Evolutionary conservation across 2,329 filamentous ascomycete species (phyloP).

Genomic region (Macrophomina pseudophaseolina): DNA sequence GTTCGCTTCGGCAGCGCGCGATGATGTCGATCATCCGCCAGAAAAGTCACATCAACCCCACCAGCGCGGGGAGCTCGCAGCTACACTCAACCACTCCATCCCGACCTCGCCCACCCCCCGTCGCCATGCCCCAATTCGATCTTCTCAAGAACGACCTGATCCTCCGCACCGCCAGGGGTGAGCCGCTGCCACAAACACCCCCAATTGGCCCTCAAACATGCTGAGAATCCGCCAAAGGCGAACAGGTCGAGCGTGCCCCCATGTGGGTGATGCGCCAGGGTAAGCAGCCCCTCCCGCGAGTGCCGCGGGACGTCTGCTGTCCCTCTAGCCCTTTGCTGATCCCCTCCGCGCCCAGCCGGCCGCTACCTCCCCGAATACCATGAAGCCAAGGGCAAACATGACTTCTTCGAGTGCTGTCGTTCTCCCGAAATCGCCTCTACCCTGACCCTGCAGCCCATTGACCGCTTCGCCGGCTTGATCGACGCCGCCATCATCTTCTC

Average conservation of each 20-base stretch:
- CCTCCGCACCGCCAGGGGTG: constrained; percentile 87
- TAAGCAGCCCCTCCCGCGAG: constrained; percentile 47
- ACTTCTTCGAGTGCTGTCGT: constrained; percentile 98
- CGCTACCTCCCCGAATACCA: constrained; percentile 98
- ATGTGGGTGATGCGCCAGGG: constrained; percentile 99
- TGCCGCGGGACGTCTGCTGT: neutral
- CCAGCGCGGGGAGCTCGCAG: constrained; percentile 15
- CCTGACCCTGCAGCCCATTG: constrained; percentile 91
- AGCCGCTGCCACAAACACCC: neutral
- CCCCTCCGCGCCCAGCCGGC: constrained; percentile 66
- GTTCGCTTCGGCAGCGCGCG: neutral
- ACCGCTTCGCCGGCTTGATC: constrained; percentile 86
- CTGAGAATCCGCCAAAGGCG: constrained; percentile 59
- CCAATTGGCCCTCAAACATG: neutral
- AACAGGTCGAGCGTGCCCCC: constrained; percentile 89
- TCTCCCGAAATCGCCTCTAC: constrained; percentile 90
- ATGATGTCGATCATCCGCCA: constrained; percentile 17
- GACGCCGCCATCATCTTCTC: constrained; percentile 99
- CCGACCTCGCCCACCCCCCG: neutral
- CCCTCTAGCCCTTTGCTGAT: neutral
- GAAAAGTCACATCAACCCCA: constrained; percentile 23
- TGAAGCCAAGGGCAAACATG: constrained; percentile 83
- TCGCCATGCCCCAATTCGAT: constrained; percentile 73
- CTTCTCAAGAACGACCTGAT: constrained; percentile 92
- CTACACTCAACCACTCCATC: neutral